Evolutionary conservation across 164 flowering plant genomes (phyloP), one percentile per base, ranked within the genome.

Genomic region (Stephania yunnanensis): DNA sequence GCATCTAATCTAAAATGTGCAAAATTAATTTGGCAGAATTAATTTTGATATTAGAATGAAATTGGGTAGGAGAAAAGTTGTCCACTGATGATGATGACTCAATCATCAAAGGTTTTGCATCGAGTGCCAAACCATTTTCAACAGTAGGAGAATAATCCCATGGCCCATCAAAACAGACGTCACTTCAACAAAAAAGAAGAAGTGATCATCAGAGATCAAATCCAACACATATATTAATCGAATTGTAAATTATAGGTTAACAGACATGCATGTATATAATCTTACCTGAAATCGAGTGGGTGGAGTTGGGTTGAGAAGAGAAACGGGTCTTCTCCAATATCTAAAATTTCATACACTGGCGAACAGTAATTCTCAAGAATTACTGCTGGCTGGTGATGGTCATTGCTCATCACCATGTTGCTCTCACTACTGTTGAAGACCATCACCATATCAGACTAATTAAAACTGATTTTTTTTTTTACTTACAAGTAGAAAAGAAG

Each of bases 231-330:
- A 50, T 9, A 25, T 25, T 30, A 25, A 25, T 1, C 22, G 30
- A 50, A 74, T 5, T 25, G 25, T 25, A 25, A 25, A 25, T 25
- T 25, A 25, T 25, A 25, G 25, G 25, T 25, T 45, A 44, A 45
- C 2, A 61, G 31, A 7, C 73, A 22, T 46, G 31, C 4, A 4
- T 65, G 25, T 46, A 11, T 1, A 10, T 30, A 11, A 5, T 10
- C 17, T 61, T 78, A 82, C 85, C 84, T 74, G 70, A 73, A 46
- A 63, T 79, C 82, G 44, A 73, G 44, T 12, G 76, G 73, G 46
- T 74, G 80, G 3, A 71, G 10, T 25, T 76, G 71, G 74, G 10
- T 45, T 58, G 77, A 58, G 30, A 74, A 76, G n/a, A 61, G 30
- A 30, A 77, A 79, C 7, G 81, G 75, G 30, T 83, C 70, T 71